These are phyloP conservation scores for Typha latifolia DNA, from an alignment of 176 grass and related monocot genomes.

Conservation along the genomic window DNA sequence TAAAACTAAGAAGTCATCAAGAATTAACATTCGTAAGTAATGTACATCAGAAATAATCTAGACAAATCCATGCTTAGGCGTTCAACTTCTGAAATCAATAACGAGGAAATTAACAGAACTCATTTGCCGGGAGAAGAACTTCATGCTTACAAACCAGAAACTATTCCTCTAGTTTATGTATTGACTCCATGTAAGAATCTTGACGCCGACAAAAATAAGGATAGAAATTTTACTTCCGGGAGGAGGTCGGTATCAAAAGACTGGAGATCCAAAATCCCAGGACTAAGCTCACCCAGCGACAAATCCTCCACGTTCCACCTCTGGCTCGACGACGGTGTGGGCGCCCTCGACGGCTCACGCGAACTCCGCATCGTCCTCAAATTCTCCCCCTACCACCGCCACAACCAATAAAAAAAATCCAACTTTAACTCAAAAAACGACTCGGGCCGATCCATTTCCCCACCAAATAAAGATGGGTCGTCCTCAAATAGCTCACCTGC, in stretches of 20 bases:
- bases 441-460: no score
- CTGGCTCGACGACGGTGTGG: constrained; percentile 5
- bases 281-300: constrained; percentile 22
- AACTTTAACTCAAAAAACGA: background rate
- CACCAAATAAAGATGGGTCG: background rate
- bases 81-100: no score
- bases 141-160: no score
- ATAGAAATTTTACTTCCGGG: constrained; percentile 20
- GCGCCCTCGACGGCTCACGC: constrained; percentile 13
- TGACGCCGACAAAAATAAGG: background rate
- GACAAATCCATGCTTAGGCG: no score
- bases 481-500: background rate
- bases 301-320: constrained; percentile 13
- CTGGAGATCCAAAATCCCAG: constrained; percentile 48
- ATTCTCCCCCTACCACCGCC: constrained; percentile 24
- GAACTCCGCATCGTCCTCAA: constrained; percentile 19
- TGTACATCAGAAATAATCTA: no score
- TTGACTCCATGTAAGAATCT: background rate
- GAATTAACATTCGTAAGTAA: no score
- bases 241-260: constrained; percentile 48
- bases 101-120: no score
- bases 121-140: no score
- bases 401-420: constrained; percentile 2
- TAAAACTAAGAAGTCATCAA: no score
- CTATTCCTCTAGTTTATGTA: no score